phyloP scores from a whole-genome alignment of 768 basidiomycete genomes.

The Sporobolomyces phaffii region DNA sequence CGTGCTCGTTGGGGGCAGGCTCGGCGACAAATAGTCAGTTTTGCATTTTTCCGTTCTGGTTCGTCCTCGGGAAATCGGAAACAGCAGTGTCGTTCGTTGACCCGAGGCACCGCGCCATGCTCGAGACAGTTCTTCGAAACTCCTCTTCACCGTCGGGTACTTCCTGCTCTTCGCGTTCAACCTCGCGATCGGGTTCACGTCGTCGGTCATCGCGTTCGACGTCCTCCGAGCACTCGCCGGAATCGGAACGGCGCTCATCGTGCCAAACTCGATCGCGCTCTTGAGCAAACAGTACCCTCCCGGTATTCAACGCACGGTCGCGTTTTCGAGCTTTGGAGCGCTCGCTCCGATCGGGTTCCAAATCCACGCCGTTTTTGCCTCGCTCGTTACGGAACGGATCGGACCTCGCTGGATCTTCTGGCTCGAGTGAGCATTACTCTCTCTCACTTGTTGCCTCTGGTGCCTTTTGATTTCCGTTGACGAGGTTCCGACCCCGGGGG shows the following conservation, averaged over 20 bases:
- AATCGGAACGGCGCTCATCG: constrained; percentile 4
- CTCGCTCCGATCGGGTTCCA: constrained; percentile 21
- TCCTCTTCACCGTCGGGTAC: neutral
- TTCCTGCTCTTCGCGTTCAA: constrained; percentile 14
- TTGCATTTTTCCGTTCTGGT: too few species aligned
- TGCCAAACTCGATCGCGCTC: constrained; percentile 14
- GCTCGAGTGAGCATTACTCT: constrained; percentile 14
- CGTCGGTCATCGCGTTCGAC: constrained; percentile 4
- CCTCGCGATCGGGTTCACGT: constrained; percentile 12
- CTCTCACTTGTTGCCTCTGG: neutral
- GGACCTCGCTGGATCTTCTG: constrained; percentile 12
- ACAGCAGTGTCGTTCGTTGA: too few species aligned
- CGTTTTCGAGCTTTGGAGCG: constrained; percentile 12
- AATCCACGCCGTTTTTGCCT: constrained; percentile 8
- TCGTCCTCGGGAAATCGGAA: too few species aligned
- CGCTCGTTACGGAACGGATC: constrained; percentile 1
- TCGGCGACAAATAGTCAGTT: constrained; percentile 10
- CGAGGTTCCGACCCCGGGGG: neutral
- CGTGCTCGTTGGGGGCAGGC: constrained; percentile 9
- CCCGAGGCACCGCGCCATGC: too few species aligned
- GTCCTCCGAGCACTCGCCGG: constrained; percentile 8
- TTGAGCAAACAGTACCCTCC: constrained; percentile 1
- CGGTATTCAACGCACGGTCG: neutral
- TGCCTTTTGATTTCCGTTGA: neutral
- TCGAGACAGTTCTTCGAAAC: constrained; percentile 1